Evolutionary conservation across 1,139 yeast genomes (phyloP).

Genomic region (Waltiozyma sp.): DNA sequence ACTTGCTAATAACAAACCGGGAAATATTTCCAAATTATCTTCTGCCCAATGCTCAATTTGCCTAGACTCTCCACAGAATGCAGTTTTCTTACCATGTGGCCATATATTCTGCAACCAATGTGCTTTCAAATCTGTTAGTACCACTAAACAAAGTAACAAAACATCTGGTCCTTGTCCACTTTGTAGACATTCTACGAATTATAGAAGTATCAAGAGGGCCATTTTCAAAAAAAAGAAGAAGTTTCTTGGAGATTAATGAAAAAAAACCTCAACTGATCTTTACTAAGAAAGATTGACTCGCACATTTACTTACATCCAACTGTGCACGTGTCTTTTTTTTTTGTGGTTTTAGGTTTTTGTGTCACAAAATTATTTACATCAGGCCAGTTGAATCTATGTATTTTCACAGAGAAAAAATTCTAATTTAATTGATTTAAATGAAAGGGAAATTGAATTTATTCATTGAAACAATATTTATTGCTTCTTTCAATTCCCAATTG

Average conservation of each 20-base stretch:
- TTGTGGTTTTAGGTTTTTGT: neutral
- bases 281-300: too few species aligned
- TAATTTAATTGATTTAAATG: too few species aligned
- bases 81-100: conserved; percentile 42
- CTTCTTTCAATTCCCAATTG: too few species aligned
- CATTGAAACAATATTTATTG: too few species aligned
- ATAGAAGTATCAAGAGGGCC: conserved; percentile 21
- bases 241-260: too few species aligned
- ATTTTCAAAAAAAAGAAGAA: conserved; percentile 22
- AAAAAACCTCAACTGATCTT: too few species aligned
- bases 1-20: conserved; percentile 7
- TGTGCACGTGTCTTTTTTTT: neutral
- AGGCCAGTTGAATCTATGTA: too few species aligned
- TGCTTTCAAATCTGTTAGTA: conserved; percentile 35
- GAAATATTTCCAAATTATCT: conserved; percentile 21
- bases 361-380: neutral
- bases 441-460: too few species aligned
- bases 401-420: too few species aligned
- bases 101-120: conserved; percentile 44
- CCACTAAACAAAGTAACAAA: conserved; percentile 25
- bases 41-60: conserved; percentile 38
- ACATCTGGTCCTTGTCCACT: conserved; percentile 36
- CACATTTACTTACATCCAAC: too few species aligned
- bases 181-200: conserved; percentile 31
- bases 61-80: conserved; percentile 35